These are phyloP conservation scores for Curvularia spicifera DNA, from an alignment of 2,329 filamentous ascomycete species.

Conservation along the genomic window DNA sequence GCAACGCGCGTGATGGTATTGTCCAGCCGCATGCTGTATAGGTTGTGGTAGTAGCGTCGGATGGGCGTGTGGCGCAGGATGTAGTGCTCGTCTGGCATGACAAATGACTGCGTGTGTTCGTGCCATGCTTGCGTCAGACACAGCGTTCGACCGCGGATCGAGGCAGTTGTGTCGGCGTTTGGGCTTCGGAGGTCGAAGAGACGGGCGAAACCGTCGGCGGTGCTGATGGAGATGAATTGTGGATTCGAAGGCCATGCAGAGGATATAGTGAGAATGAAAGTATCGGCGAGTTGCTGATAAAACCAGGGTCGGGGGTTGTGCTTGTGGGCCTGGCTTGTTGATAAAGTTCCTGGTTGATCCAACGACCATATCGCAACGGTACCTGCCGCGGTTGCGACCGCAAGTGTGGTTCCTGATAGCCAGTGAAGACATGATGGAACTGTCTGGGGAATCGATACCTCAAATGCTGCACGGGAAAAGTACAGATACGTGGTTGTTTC, in stretches of 20 bases:
- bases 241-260: conserved; percentile 63
- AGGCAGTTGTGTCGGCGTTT: conserved; percentile 52
- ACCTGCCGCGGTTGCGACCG: conserved; percentile 63
- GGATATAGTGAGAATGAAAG: conserved; percentile 56
- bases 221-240: conserved; percentile 59
- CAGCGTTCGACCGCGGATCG: conserved; percentile 59
- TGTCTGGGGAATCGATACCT: conserved; percentile 57
- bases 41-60: conserved; percentile 59
- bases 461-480: conserved; percentile 58
- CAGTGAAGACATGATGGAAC: conserved; percentile 64
- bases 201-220: conserved; percentile 62
- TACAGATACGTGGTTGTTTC: conserved; percentile 47
- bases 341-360: conserved; percentile 45
- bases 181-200: conserved; percentile 62
- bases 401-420: conserved; percentile 62
- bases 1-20: conserved; percentile 53
- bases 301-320: conserved; percentile 49
- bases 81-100: conserved; percentile 63
- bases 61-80: conserved; percentile 57
- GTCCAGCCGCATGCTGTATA: conserved; percentile 47
- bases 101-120: conserved; percentile 61
- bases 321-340: background rate
- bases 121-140: conserved; percentile 60
- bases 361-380: conserved; percentile 62
- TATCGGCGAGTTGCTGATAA: conserved; percentile 53